These are phyloP conservation scores for Aspergillus sp. DNA, from an alignment of 2,329 filamentous ascomycete species.

Conservation along the genomic window DNA sequence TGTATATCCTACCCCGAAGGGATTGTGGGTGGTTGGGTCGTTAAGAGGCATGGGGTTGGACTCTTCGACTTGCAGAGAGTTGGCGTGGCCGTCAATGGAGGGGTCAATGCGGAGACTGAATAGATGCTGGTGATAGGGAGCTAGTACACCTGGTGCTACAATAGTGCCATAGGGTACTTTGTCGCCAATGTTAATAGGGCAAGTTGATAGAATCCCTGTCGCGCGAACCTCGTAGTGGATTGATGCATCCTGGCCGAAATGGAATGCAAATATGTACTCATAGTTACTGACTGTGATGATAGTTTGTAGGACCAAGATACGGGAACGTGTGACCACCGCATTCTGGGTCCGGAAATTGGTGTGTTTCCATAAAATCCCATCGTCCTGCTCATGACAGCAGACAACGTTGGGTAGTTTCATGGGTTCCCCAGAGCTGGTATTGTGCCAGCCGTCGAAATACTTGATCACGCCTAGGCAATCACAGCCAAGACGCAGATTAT, in stretches of 20 bases:
- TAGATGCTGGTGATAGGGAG: conserved; percentile 42
- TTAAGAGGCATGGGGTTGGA: conserved; percentile 53
- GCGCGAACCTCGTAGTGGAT: conserved; percentile 41
- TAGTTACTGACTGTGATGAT: conserved; percentile 42
- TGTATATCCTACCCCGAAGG: conserved; percentile 48
- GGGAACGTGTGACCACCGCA: conserved; percentile 27
- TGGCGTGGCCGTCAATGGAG: conserved; percentile 35
- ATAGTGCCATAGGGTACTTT: conserved; percentile 34
- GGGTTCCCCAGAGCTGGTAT: conserved; percentile 28
- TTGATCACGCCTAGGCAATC: conserved; percentile 43
- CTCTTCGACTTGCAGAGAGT: conserved; percentile 50
- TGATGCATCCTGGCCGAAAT: conserved; percentile 37
- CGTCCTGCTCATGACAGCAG: conserved; percentile 38
- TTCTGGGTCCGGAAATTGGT: conserved; percentile 34
- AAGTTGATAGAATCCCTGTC: conserved; percentile 42
- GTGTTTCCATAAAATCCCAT: conserved; percentile 38
- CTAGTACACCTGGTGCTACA: conserved; percentile 38
- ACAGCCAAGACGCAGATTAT: conserved; percentile 38
- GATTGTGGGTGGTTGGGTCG: conserved; percentile 38
- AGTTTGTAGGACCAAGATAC: conserved; percentile 33
- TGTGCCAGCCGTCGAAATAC: conserved; percentile 39
- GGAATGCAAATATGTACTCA: conserved; percentile 42
- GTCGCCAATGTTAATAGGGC: conserved; percentile 27
- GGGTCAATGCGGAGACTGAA: conserved; percentile 44
- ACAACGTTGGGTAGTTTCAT: conserved; percentile 38